Evolutionary conservation across 2,329 filamentous ascomycete species (phyloP).

Genomic region (Amesomyces nigricolor): DNA sequence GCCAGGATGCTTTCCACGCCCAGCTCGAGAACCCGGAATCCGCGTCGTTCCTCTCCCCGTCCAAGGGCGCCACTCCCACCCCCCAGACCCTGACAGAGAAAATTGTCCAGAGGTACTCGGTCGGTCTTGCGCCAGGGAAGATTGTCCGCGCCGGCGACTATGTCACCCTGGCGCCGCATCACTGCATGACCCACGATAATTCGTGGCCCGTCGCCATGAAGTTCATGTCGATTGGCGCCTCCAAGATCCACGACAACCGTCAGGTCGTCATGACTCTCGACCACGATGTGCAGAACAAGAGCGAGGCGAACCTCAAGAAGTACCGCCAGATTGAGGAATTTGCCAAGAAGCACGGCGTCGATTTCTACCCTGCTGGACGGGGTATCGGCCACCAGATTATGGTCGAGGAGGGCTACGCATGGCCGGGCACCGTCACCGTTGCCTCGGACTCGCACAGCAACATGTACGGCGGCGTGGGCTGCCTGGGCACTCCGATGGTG

Average conservation of each 20-base stretch:
- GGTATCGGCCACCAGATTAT: conserved; percentile 91
- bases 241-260: conserved; percentile 61
- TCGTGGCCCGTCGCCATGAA: conserved; percentile 50
- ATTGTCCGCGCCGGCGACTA: conserved; percentile 76
- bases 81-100: conserved; percentile 88
- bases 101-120: conserved; percentile 76
- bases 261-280: conserved; percentile 83
- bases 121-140: conserved; percentile 72
- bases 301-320: conserved; percentile 72
- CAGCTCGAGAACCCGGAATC: conserved; percentile 51
- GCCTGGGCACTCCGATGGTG: conserved; percentile 74
- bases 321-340: conserved; percentile 79
- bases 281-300: conserved; percentile 84
- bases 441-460: conserved; percentile 75
- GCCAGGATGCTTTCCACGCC: conserved; percentile 56
- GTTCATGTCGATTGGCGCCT: conserved; percentile 77
- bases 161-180: conserved; percentile 65
- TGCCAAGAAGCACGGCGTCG: conserved; percentile 69
- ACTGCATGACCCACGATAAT: conserved; percentile 77
- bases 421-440: conserved; percentile 79
- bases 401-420: conserved; percentile 76
- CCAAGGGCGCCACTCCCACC: conserved; percentile 31
- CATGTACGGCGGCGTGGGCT: conserved; percentile 76
- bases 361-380: conserved; percentile 47
- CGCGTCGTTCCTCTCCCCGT: conserved; percentile 50